These are phyloP conservation scores for Tuber magnatum DNA, from an alignment of 495 filamentous ascomycete genomes.

Conservation along the genomic window DNA sequence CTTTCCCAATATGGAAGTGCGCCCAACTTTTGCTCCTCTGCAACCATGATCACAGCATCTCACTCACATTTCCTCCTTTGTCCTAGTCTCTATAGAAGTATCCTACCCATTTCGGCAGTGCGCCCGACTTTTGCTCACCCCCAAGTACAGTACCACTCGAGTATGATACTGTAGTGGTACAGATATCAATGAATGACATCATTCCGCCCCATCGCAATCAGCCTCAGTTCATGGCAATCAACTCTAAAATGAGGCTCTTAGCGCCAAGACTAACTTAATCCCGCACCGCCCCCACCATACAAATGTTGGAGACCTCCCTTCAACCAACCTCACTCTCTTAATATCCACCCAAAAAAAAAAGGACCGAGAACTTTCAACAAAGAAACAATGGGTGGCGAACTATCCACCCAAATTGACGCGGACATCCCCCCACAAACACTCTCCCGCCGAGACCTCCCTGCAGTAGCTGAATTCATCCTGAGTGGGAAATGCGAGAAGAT, in stretches of 20 bases:
- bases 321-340: background rate
- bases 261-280: background rate
- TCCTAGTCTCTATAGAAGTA: too few species aligned
- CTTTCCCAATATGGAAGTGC: too few species aligned
- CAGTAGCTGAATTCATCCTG: conserved; percentile 67
- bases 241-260: background rate
- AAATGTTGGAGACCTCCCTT: background rate
- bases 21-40: too few species aligned
- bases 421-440: conserved; percentile 59
- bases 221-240: background rate
- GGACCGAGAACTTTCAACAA: background rate
- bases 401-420: conserved; percentile 57
- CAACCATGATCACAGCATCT: too few species aligned
- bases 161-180: too few species aligned
- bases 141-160: too few species aligned
- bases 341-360: background rate
- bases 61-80: too few species aligned
- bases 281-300: background rate
- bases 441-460: conserved; percentile 58
- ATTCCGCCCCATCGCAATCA: background rate
- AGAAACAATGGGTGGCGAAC: conserved; percentile 61
- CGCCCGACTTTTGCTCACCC: too few species aligned
- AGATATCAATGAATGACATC: background rate
- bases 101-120: too few species aligned
- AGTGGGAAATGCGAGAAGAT: conserved; percentile 59